Base-by-base conservation (phyloP, 225 moss, liverwort and hornwort species). In the Thuidium tamariscinum region DNA sequence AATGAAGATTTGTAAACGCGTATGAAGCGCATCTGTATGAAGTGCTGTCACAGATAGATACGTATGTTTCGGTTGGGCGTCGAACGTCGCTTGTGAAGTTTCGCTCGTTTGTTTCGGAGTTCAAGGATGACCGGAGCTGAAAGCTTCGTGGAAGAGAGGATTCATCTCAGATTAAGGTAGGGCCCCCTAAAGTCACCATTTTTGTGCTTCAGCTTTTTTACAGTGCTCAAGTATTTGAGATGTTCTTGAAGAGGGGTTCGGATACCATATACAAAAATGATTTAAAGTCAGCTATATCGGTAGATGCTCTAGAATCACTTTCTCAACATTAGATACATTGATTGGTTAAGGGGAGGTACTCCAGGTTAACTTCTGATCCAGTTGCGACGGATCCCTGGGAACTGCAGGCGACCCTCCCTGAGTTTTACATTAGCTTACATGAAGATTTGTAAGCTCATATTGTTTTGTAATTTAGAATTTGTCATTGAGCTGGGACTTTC, bases 1-100 rank as follows among this genome's bases (percentile, higher is more conserved):
- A 34, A 42, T 83, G 72, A 59, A 56, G 72, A 60, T 52, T 41
- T 21, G 54, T 68, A 37, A 82, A 14, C 82, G 51, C 81, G 25
- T 65, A 95, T 83, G 97, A 95, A 86, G 89, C 91, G 18, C 89
- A 83, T 12, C 75, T 95, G 48, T 90, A 92, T 65, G 87, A 91
- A 13, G 52, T 91, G 48, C 60, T 93, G 60, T 86, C 91, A 37
- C 84, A 91, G 34, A 83, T 95, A 59, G 93, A 92, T 22, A 83
- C 88, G 4, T 94, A 88, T 80, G 90, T 95, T 64, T 95, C 92
- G 75, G 96, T 96, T 11, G 94, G 95, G 70, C 96, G 94, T 86
- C 87, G 94, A 39, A 84, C 89, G 57, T 96, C 97, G n/a, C 76
- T 95, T 16, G 91, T 97, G 49, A 97, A 94, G 82, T 95, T 93